Evolutionary conservation across 257 asterid genomes (phyloP).

Genomic region (Lantana camara): DNA sequence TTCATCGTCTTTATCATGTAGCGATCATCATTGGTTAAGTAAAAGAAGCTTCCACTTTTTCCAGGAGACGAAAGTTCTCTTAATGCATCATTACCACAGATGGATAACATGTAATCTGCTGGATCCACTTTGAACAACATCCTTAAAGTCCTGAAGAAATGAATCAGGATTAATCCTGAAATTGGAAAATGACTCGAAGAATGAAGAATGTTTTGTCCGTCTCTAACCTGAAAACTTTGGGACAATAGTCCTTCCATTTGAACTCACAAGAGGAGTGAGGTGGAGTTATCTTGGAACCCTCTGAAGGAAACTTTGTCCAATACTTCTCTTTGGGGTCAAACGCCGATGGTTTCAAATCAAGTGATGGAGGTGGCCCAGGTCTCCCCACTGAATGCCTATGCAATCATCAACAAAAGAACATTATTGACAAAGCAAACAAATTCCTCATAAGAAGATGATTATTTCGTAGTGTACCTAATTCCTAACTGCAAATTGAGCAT

Average conservation of each 20-base stretch:
- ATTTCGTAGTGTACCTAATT: conserved; percentile 69
- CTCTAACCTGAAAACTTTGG: conserved; percentile 85
- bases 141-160: conserved; percentile 64
- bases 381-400: conserved; percentile 90
- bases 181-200: background rate
- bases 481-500: conserved; percentile 81
- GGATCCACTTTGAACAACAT: conserved; percentile 93
- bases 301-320: conserved; percentile 94
- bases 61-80: conserved; percentile 95
- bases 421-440: too few species aligned
- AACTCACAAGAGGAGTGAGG: conserved; percentile 85
- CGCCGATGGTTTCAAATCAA: conserved; percentile 81
- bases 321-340: conserved; percentile 89
- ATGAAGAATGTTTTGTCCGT: background rate
- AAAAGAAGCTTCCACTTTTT: conserved; percentile 94
- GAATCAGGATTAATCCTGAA: background rate
- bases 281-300: conserved; percentile 89
- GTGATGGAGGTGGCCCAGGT: conserved; percentile 84
- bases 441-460: too few species aligned
- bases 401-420: background rate
- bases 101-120: conserved; percentile 93
- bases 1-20: conserved; percentile 98
- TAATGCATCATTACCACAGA: conserved; percentile 88
- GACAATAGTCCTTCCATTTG: conserved; percentile 96
- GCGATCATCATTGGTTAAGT: conserved; percentile 91